Base-by-base conservation (phyloP, 192 early-diverging fungal genomes). In the Dimargaris xerosporica region DNA sequence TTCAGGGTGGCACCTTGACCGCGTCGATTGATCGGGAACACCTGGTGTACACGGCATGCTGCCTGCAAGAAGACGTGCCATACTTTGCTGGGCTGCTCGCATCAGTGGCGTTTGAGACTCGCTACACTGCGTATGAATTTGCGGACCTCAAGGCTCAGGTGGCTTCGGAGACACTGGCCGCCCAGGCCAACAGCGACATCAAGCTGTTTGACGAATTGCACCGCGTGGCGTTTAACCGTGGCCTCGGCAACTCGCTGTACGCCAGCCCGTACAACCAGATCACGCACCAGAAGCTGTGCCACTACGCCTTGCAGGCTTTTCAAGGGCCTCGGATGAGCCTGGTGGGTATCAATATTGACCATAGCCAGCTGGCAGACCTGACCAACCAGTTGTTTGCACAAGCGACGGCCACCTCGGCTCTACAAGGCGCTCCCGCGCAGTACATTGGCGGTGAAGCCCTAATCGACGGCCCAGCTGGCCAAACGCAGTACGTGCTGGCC, bases 161-260 rank as follows among this genome's bases (percentile, higher is more conserved):
- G 51, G 72, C 65, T 52, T 79, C 74, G 26, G 88, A 98, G 75
- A 70, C 85, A 21, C 65, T 73, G 64, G 71, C 75, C 41, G 83
- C 90, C 28, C 76, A 82, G 26, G 62, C 75, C 29, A 75, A 82
- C 69, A 79, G 88, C 16, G 78, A 75, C 61, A 77, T 85, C 30
- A 65, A 79, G 21, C 83, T 85, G 28, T 62, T 90, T 34, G 91
- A 95, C 63, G 80, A 81, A 34, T 77, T 90, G 64, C 93, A 99
- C 75, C 80, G 80, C 66, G 84, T 84, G 41, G 96, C 93, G 39
- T 99, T 95, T 85, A 88, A 91, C 68, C 71, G 70, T 65, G 96
- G 96, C 16, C 84, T 99, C 66, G 96, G 96, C 55, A 94, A 95
- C 89, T 84, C 91, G 48, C 77, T 99, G 46, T 94, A 85, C 73